These are phyloP conservation scores for Candida sp. DNA, from an alignment of 1,139 yeast genomes.

Conservation along the genomic window DNA sequence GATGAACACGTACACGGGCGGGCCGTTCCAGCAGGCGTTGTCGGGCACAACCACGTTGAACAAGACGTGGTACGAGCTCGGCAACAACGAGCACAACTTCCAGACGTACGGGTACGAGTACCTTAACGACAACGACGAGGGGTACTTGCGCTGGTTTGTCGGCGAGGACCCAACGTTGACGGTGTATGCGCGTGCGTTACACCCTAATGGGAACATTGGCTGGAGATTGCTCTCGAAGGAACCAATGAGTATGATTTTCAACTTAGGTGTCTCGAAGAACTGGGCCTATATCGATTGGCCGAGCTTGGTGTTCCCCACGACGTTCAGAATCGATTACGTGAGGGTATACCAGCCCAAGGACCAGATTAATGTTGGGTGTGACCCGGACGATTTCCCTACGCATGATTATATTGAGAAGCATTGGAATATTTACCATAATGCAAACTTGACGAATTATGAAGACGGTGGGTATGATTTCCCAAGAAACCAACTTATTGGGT, in stretches of 20 bases:
- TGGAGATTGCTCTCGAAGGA: constrained; percentile 82
- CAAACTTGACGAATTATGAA: constrained; percentile 68
- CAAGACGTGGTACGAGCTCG: constrained; percentile 75
- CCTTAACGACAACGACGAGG: constrained; percentile 63
- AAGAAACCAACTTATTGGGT: constrained; percentile 28
- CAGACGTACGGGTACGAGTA: constrained; percentile 85
- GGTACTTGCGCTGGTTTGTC: constrained; percentile 85
- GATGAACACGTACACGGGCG: constrained; percentile 83
- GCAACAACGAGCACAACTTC: constrained; percentile 49
- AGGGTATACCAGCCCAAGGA: constrained; percentile 77
- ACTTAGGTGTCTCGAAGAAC: constrained; percentile 77
- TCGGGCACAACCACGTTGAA: constrained; percentile 77
- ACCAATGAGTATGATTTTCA: constrained; percentile 83
- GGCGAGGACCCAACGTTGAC: constrained; percentile 74
- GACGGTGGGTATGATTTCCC: constrained; percentile 73
- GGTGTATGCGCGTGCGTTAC: constrained; percentile 63
- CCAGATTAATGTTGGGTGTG: constrained; percentile 63
- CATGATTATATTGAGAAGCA: constrained; percentile 71
- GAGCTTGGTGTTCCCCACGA: constrained; percentile 69
- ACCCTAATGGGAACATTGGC: constrained; percentile 85
- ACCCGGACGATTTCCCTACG: constrained; percentile 78
- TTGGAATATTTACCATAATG: constrained; percentile 61
- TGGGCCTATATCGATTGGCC: constrained; percentile 91
- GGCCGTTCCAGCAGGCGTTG: constrained; percentile 86
- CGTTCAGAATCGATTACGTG: constrained; percentile 74